Base-by-base conservation (phyloP, 139 green algal genomes). In the Penium margaritaceum region DNA sequence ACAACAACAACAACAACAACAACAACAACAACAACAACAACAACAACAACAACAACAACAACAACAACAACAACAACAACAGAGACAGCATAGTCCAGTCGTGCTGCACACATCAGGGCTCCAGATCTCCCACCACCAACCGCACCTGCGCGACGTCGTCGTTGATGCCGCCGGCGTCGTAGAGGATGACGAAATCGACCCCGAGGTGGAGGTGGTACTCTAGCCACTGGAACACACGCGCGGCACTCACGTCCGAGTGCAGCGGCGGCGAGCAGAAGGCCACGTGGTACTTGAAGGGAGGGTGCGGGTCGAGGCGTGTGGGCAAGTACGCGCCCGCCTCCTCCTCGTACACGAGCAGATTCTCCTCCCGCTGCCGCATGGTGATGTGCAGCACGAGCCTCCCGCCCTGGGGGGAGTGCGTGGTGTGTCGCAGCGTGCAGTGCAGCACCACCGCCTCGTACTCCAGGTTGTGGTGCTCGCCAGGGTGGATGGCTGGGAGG, bases 201-300 rank as follows among this genome's bases (percentile, higher is more conserved):
- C 68, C 68, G n/a, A 70, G 17, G 32, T 39, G 46, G 29, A 19
- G 14, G 15, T 76, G 68, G 51, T 76, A 76, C 51, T 76, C 51
- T n/a, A 76, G 27, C 68, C 68, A 76, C 60, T 76, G 51, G 38
- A 47, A 69, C 4, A 76, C 29, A 12, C 68, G 61, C 33, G 30
- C 30, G 30, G 29, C 68, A 5, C 70, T 51, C 27, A 76, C 36
- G 14, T 34, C 33, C 19, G 30, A 43, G 68, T 76, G 53, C 5
- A 76, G 19, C 27, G 68, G 41, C 1, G 68, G 68, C 1, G 68
- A 76, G 51, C 68, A 76, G 60, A 69, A 76, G 36, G 68, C 60
- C 0, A 76, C 68, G 30, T 70, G 27, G 41, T 76, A 27, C 60
- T 76, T 76, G 39, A 44, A 76, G 21, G 68, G 68, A 12, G 68